Conservation (phyloP, 495 filamentous ascomycete genomes). For the Xanthoparmelia taractica region DNA sequence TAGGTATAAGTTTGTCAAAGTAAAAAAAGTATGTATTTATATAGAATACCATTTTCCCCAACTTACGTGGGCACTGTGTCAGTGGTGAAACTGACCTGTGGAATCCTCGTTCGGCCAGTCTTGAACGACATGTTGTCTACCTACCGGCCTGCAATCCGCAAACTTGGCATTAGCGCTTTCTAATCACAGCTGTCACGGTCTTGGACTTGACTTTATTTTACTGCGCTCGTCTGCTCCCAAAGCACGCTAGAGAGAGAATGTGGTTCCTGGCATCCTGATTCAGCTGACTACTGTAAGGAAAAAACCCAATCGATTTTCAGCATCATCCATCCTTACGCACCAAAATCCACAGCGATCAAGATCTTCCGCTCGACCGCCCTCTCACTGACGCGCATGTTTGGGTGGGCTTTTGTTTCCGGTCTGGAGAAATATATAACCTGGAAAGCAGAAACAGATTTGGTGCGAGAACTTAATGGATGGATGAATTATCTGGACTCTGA, state of each 20-base stretch:
- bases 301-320: no score
- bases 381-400: conserved; percentile 1
- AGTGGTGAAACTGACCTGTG: not conserved
- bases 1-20: not conserved
- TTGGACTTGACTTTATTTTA: no score
- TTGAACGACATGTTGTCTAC: not conserved
- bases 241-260: not conserved
- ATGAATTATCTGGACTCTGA: no score
- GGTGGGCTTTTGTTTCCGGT: no score
- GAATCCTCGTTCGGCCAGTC: conserved; percentile 3
- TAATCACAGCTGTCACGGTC: not conserved
- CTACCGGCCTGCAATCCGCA: not conserved
- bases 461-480: no score
- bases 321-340: not conserved
- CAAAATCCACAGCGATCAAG: conserved; percentile 1
- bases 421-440: no score
- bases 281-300: no score
- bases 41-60: not conserved
- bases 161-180: not conserved
- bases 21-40: no score
- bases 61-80: conserved; percentile 5
- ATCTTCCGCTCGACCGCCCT: not conserved
- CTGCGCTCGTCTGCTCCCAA: not conserved
- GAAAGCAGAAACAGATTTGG: no score
- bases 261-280: conserved; percentile 5